These are phyloP conservation scores for Eimeria sp. DNA, from an alignment of 169 alveolate species.

Conservation along the genomic window DNA sequence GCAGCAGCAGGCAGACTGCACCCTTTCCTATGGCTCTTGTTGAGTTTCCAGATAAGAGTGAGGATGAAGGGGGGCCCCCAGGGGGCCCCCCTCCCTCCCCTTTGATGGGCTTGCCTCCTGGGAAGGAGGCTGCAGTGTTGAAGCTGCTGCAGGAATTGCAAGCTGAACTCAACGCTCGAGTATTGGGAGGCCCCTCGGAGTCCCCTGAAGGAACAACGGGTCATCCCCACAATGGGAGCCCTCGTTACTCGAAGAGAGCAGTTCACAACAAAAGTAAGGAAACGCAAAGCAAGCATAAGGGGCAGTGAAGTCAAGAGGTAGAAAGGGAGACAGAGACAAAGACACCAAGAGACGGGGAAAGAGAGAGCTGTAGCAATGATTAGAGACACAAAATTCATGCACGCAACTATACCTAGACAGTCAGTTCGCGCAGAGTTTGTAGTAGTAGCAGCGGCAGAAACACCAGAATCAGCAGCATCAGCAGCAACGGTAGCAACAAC, in stretches of 20 bases:
- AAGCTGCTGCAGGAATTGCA: conserved; percentile 37
- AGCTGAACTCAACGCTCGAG: neutral
- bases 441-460: neutral
- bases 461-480: neutral
- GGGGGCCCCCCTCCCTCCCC: conserved; percentile 29
- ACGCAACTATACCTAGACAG: neutral
- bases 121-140: conserved; percentile 10
- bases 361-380: neutral
- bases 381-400: neutral
- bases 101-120: conserved; percentile 11
- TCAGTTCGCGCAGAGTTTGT: neutral
- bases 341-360: neutral
- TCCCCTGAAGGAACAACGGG: neutral
- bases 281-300: neutral
- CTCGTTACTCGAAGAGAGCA: neutral
- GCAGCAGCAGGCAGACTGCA: conserved; percentile 4
- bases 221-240: no score
- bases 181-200: neutral
- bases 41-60: neutral
- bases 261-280: neutral
- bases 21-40: neutral
- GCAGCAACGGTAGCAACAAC: neutral
- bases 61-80: conserved; percentile 1
- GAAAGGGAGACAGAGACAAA: neutral
- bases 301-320: neutral